These are phyloP conservation scores for Arbutus unedo DNA, from an alignment of 148 eudicot genomes.

Conservation along the genomic window DNA sequence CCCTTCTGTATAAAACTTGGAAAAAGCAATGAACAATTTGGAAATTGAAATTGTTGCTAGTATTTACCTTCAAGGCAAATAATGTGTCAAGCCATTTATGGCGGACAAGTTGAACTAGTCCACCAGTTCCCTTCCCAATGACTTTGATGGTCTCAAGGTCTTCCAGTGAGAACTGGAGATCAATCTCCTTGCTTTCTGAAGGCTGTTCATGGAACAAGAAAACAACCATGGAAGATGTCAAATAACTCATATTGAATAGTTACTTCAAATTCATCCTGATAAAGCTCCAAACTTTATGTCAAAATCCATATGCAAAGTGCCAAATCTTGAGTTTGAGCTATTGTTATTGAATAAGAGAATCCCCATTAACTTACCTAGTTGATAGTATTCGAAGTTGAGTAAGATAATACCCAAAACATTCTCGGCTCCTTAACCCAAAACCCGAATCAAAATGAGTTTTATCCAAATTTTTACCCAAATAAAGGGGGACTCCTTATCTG, in stretches of 20 bases:
- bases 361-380: neutral
- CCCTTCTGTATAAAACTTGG: neutral
- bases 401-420: no score
- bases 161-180: slow-evolving; percentile 80
- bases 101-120: slow-evolving; percentile 97
- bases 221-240: neutral
- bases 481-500: neutral
- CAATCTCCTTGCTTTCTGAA: slow-evolving; percentile 71
- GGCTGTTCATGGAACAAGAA: slow-evolving; percentile 40
- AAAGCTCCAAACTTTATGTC: neutral
- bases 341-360: neutral
- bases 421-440: no score
- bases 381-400: no score
- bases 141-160: slow-evolving; percentile 97
- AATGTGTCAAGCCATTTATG: slow-evolving; percentile 90
- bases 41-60: slow-evolving; percentile 5
- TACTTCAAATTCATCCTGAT: neutral
- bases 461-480: neutral
- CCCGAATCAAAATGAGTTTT: neutral
- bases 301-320: neutral
- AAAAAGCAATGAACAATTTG: neutral
- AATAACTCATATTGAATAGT: neutral
- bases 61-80: slow-evolving; percentile 86
- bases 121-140: slow-evolving; percentile 97
- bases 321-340: neutral